Conservation (phyloP, 139 green algal species). For the Coelastrella sp. region DNA sequence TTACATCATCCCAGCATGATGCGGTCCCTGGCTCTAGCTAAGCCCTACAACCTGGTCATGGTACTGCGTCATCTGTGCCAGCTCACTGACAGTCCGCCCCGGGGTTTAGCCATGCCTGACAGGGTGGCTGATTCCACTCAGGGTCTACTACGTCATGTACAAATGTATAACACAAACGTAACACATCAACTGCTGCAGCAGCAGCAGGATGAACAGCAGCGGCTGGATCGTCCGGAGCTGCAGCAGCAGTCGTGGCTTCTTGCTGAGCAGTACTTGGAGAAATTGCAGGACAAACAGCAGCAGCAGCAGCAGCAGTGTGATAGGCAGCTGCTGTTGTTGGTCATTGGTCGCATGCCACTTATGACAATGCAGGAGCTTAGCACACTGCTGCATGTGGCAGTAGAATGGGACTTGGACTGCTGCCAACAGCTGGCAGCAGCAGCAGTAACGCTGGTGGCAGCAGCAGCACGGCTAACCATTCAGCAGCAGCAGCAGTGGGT, state of each 20-base stretch:
- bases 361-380: constrained; percentile 39
- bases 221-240: not conserved
- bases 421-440: constrained; percentile 12
- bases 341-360: not conserved
- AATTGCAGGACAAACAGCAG: not conserved
- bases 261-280: not conserved
- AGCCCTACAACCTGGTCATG: constrained; percentile 31
- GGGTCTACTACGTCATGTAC: not conserved
- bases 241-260: not conserved
- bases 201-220: not conserved
- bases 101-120: not conserved
- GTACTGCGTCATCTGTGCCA: constrained; percentile 30
- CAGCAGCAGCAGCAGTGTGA: not conserved
- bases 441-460: constrained; percentile 3
- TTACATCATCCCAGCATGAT: not conserved
- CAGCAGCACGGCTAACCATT: constrained; percentile 10
- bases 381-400: constrained; percentile 13
- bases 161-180: too few relatives aligned
- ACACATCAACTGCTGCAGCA: too few relatives aligned
- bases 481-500: constrained; percentile 20
- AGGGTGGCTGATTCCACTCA: not conserved
- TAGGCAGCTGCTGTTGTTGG: not conserved
- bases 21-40: not conserved
- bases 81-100: not conserved
- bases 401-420: constrained; percentile 15